Evolutionary conservation across 2,329 filamentous ascomycete species (phyloP), one percentile per base, ranked within the genome.

Genomic region (Cladosporium sp.): DNA sequence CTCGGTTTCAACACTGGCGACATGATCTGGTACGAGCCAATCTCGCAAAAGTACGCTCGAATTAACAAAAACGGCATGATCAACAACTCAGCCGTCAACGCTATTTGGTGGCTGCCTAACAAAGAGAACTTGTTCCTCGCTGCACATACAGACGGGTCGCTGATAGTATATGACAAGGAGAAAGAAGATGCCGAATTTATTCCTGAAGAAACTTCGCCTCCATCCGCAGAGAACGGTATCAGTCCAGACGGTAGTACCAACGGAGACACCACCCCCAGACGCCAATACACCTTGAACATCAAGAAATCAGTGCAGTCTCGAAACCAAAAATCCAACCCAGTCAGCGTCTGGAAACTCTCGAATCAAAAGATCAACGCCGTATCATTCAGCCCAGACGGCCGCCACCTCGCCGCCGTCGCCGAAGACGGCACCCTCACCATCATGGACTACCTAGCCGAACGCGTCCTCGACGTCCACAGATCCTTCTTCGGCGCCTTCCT

Each of bases 11-110:
- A 92, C 6, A 94, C 91, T 0, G 90, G 91, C 33, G 93, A 98
- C 67, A 90, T 98, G 41, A 92, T 98, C 55, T 98, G 93, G 93
- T 97, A 93, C 75, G 93, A 98, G 69, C 91, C 93, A 9, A 88
- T 96, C 62, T 92, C 90, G 33, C 92, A 97, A 62, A 90, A 94
- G 65, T 98, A 98, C 68, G 88, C 89, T 3, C 84, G 93, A 16
- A 78, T 98, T 62, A 98, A 98, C 66, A 98, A 98, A 72, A 97
- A 97, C 67, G 92, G 92, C 19, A 80, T 86, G 50, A 94, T 97
- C 68, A 95, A 95, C 61, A 78, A 80, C 43, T 89, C 88, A 1
- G 84, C 92, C 0, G 85, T 97, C 2, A 86, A 87, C 0, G 83
- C 92, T 54, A 94, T 98, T 56, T 81, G 82, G 63, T 98, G 93